A percentile compares a stretch with the other conserved stretches of the same genome.
Evolutionary conservation across 352 stramenopile species (phyloP).

Genomic region (Phytophthora brassicae): DNA sequence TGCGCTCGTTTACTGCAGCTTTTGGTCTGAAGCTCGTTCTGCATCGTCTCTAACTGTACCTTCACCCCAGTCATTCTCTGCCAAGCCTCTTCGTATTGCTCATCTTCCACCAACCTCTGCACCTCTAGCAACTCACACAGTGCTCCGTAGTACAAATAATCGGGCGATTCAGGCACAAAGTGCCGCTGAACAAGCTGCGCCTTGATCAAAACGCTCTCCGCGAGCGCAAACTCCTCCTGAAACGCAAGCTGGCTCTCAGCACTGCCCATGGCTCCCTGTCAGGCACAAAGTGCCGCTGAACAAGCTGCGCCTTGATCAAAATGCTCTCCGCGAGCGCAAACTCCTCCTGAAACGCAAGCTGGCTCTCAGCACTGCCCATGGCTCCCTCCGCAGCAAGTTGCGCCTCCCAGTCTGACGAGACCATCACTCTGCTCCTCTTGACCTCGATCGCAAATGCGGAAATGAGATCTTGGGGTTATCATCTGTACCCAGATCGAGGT

Average conservation of each 20-base stretch:
- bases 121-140: constrained; percentile 39
- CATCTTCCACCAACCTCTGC: constrained; percentile 35
- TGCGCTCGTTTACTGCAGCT: constrained; percentile 27
- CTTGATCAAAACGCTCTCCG: constrained; percentile 26
- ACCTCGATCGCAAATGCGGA: constrained; percentile 4
- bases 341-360: constrained; percentile 32
- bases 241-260: constrained; percentile 30
- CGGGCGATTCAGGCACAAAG: constrained; percentile 25
- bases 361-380: constrained; percentile 14
- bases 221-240: constrained; percentile 36
- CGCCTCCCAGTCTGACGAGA: constrained; percentile 18
- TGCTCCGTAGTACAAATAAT: constrained; percentile 36
- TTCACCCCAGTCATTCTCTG: constrained; percentile 18
- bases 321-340: constrained; percentile 33
- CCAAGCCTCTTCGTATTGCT: constrained; percentile 19
- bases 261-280: constrained; percentile 10
- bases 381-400: constrained; percentile 30
- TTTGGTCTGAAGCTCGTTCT: constrained; percentile 23
- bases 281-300: constrained; percentile 23
- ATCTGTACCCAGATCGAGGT: neutral
- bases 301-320: constrained; percentile 31
- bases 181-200: constrained; percentile 23
- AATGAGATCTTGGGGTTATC: constrained; percentile 10
- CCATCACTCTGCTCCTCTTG: constrained; percentile 25
- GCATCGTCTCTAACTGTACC: constrained; percentile 20